Conservation (phyloP, 345 rosid genomes). For the Bruguiera parviflora region DNA sequence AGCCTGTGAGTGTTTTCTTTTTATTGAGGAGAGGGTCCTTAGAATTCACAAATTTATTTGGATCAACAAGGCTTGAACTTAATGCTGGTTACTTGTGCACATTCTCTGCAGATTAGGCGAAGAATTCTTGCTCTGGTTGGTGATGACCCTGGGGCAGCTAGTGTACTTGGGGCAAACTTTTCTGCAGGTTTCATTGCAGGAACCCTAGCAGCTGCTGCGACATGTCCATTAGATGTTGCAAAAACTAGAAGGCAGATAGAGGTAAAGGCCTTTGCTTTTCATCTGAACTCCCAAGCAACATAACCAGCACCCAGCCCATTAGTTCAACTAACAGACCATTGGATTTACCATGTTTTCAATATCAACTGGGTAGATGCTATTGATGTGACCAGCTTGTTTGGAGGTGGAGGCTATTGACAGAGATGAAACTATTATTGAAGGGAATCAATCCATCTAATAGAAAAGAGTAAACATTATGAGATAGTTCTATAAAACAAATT, state of each 20-base stretch:
- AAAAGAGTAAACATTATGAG: no score
- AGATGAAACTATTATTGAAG: no score
- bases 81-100: conserved; percentile 1
- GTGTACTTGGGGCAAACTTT: conserved; percentile 78
- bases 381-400: no score
- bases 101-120: conserved; percentile 52
- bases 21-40: neutral
- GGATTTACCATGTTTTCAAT: no score
- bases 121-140: conserved; percentile 55
- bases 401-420: no score
- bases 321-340: no score
- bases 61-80: neutral
- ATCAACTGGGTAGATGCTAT: no score
- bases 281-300: neutral
- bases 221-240: conserved; percentile 95
- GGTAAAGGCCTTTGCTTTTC: conserved; percentile 30
- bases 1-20: conserved; percentile 60
- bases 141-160: conserved; percentile 51
- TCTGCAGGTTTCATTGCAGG: conserved; percentile 91
- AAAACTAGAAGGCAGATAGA: conserved; percentile 96
- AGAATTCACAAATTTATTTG: neutral
- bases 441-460: no score
- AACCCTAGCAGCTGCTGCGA: conserved; percentile 77
- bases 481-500: no score
- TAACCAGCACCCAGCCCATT: no score